Evolutionary conservation across 2,329 filamentous ascomycete genomes (phyloP).

Genomic region (Colletotrichum gloeosporioides): DNA sequence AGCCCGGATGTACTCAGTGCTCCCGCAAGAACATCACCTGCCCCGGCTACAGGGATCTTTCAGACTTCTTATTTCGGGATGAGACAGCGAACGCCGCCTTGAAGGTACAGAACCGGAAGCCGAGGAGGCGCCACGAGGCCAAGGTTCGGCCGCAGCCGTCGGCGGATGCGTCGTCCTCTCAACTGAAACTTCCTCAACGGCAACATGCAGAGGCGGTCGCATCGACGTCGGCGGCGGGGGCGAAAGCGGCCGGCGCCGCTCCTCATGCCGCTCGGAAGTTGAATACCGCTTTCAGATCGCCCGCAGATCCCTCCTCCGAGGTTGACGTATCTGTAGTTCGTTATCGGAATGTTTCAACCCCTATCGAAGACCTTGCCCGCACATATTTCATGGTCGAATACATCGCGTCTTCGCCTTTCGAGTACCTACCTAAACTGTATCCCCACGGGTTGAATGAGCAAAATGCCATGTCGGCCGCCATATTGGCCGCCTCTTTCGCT

Average conservation of each 20-base stretch:
- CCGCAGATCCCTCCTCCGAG: neutral
- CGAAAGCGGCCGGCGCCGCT: neutral
- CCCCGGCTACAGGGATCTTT: conserved; percentile 29
- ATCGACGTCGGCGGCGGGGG: neutral
- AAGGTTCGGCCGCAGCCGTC: neutral
- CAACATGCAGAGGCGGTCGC: neutral
- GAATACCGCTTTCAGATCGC: neutral
- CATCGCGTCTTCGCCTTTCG: conserved; percentile 29
- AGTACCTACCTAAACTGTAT: conserved; percentile 28
- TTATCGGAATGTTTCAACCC: conserved; percentile 1
- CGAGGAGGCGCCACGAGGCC: conserved; percentile 2
- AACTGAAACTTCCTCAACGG: neutral
- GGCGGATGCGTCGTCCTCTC: neutral
- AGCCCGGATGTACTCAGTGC: conserved; percentile 30
- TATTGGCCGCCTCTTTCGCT: conserved; percentile 28
- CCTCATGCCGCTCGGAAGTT: neutral
- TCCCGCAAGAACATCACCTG: conserved; percentile 29
- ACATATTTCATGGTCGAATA: conserved; percentile 30
- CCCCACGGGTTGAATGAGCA: neutral
- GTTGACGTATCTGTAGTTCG: neutral
- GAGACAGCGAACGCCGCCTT: conserved; percentile 27
- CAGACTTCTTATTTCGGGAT: conserved; percentile 28
- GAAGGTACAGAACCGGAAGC: conserved; percentile 18
- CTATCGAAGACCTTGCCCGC: conserved; percentile 18
- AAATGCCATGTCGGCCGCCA: conserved; percentile 26